These are phyloP conservation scores for Caryopteris hybrid DNA, from an alignment of 305 asterid genomes.

Conservation along the genomic window DNA sequence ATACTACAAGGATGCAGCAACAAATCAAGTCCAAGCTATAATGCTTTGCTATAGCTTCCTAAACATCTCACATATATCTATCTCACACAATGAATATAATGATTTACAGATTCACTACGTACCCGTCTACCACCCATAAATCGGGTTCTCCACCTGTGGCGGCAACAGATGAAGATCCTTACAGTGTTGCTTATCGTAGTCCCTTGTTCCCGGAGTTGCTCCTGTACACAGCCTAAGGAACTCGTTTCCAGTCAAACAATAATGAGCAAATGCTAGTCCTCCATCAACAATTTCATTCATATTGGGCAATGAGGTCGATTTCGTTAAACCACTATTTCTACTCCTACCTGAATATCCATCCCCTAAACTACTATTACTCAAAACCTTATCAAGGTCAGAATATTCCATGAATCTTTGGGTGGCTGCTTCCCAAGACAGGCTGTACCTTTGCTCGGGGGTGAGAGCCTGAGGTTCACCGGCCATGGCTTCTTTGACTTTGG, in stretches of 20 bases:
- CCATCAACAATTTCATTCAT: conserved; percentile 71
- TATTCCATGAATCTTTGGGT: conserved; percentile 85
- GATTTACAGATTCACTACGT: conserved; percentile 25
- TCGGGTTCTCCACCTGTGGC: conserved; percentile 84
- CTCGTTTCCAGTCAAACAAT: conserved; percentile 89
- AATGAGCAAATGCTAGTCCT: conserved; percentile 83
- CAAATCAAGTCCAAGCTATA: conserved; percentile 10
- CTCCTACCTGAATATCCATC: conserved; percentile 24
- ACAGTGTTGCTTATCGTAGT: conserved; percentile 68
- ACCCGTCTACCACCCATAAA: conserved; percentile 79
- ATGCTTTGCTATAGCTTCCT: not conserved
- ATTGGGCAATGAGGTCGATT: conserved; percentile 68
- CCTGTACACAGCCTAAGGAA: conserved; percentile 82
- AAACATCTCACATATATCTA: conserved; percentile 3
- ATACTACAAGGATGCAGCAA: not conserved
- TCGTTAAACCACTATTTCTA: conserved; percentile 29
- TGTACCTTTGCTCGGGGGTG: conserved; percentile 73
- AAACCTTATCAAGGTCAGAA: conserved; percentile 70
- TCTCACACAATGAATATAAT: conserved; percentile 16
- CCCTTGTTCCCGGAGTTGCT: conserved; percentile 76
- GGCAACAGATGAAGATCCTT: conserved; percentile 81
- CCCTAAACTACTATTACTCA: conserved; percentile 20
- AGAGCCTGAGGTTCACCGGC: conserved; percentile 83
- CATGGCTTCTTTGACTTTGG: conserved; percentile 92
- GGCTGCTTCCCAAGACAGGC: conserved; percentile 98